Conservation (phyloP, 805 yeast genomes). For the Cyberlindnera mrakii region DNA sequence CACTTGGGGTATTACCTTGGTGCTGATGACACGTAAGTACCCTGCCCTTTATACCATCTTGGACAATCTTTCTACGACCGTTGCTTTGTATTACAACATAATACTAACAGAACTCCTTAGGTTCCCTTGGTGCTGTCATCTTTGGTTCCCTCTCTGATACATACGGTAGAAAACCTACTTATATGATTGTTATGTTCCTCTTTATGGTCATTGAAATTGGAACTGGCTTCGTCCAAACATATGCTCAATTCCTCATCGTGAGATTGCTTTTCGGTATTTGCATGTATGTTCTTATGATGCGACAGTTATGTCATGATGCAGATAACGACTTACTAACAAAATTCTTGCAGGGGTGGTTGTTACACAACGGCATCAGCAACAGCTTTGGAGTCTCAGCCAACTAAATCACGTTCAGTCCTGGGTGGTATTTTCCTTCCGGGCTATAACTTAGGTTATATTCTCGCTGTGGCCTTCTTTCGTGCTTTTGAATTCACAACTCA, state of each 20-base stretch:
- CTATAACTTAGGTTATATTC: constrained; percentile 61
- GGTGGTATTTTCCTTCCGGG: constrained; percentile 55
- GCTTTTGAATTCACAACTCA: constrained; percentile 48
- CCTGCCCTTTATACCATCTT: too few relatives aligned
- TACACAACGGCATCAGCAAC: constrained; percentile 62
- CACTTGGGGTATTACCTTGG: constrained; percentile 71
- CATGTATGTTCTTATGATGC: constrained; percentile 29
- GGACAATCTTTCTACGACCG: too few relatives aligned
- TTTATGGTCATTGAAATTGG: constrained; percentile 57
- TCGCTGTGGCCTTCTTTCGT: constrained; percentile 59
- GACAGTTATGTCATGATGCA: too few relatives aligned
- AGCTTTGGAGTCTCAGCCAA: constrained; percentile 61
- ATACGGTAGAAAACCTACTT: constrained; percentile 66
- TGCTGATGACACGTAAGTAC: constrained; percentile 50
- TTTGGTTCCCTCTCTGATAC: constrained; percentile 60
- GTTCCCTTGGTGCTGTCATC: constrained; percentile 55
- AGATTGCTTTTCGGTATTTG: constrained; percentile 63
- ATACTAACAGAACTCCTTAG: too few relatives aligned
- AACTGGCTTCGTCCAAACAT: constrained; percentile 59
- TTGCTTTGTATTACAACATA: too few relatives aligned
- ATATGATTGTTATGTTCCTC: constrained; percentile 42
- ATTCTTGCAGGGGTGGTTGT: constrained; percentile 58
- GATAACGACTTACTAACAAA: not conserved
- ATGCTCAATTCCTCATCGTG: constrained; percentile 50
- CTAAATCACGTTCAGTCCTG: constrained; percentile 50